Evolutionary conservation across 1,284 basidiomycete species (phyloP), one percentile per base, ranked within the genome.

Genomic region (Ceratorhiza oryzae-sativae): DNA sequence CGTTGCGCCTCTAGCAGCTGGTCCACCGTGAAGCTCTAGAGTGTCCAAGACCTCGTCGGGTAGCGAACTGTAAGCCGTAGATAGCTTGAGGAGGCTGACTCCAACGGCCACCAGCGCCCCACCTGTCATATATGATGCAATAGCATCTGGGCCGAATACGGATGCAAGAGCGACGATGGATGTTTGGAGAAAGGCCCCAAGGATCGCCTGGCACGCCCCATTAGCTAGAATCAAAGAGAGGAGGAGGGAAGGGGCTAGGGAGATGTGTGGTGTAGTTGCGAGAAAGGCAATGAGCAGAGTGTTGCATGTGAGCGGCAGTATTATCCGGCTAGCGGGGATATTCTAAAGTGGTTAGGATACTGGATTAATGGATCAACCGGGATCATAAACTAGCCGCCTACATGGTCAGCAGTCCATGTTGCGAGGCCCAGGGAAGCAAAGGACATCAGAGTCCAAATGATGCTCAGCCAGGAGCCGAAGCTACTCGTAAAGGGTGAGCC

Each of bases 21-120:
- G 9, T 13, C 41, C 45, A 9, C 53, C 53, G 30, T 56, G 53
- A 5, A 34, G 10, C 30, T 34, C 53, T 3, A 56, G 27, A 6
- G 36, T 10, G 4, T 6, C 36, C 23, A 34, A 20, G 18, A 15
- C 3, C 5, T 5, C 3, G n/a, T 32, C 6, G 25, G 53, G 30
- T 13, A n/a, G 53, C 10, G 88, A 88, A 3, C 85, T 81, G 0
- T 83, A 77, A 3, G 90, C 84, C 73, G 89, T 90, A 51, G 87
- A 76, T n/a, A 91, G 85, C 76, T 93, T 90, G 0, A 92, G 86
- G 1, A 82, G 81, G 74, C 89, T 90, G 68, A 93, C 87, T 1
- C 85, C 87, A 4, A 93, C 90, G 0, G 87, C 92, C 0, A 92
- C 86, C 0, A 89, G 89, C 3, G 90, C 91, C 77, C 93, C 91